Evolutionary conservation across 106 monocot genomes (phyloP).

Genomic region (Gastrodia elata): DNA sequence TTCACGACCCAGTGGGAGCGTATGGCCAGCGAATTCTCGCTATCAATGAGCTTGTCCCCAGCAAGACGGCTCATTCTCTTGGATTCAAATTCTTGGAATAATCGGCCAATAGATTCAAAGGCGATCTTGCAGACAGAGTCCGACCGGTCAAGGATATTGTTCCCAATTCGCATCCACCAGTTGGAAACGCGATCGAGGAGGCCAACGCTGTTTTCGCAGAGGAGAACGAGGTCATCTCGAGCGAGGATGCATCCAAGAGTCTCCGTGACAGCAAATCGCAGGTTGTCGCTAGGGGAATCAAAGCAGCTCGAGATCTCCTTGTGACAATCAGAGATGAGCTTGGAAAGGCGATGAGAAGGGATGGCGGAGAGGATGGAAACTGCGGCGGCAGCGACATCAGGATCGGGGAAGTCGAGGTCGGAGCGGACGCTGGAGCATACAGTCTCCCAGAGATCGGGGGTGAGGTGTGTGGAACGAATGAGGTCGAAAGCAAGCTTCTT

Average conservation of each 20-base stretch:
- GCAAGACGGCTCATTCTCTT: constrained; percentile 92
- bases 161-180: constrained; percentile 74
- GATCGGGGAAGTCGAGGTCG: constrained; percentile 94
- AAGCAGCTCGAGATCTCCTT: constrained; percentile 65
- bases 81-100: constrained; percentile 70
- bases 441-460: constrained; percentile 80
- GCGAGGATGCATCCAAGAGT: constrained; percentile 75
- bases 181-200: constrained; percentile 60
- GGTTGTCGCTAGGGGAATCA: constrained; percentile 47
- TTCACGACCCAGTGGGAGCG: constrained; percentile 78
- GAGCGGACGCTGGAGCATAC: constrained; percentile 55
- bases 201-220: constrained; percentile 45
- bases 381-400: constrained; percentile 86
- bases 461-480: constrained; percentile 73
- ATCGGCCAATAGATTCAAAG: constrained; percentile 66
- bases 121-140: constrained; percentile 64
- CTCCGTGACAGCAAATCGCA: constrained; percentile 61
- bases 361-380: constrained; percentile 66
- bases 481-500: constrained; percentile 99
- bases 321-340: constrained; percentile 55
- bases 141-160: constrained; percentile 64
- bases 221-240: constrained; percentile 85
- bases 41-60: constrained; percentile 89
- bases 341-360: constrained; percentile 75
- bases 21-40: constrained; percentile 85